Conservation (phyloP, 148 eudicot genomes). For the Heliosperma pusillum region DNA sequence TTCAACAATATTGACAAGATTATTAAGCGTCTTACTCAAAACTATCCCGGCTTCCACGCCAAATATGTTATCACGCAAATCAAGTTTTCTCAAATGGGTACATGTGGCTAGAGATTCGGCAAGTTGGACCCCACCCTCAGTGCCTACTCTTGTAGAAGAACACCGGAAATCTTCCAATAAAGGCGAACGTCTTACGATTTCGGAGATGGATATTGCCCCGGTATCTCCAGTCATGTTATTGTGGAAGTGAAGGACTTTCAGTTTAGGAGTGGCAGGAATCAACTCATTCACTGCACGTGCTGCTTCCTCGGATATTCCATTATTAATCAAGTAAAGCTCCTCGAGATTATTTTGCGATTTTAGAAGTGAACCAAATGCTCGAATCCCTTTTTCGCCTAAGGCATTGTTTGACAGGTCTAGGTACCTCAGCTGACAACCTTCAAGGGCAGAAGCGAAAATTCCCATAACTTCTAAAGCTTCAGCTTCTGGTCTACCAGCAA, state of each 20-base stretch:
- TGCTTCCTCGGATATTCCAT: conserved; percentile 73
- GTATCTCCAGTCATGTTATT: conserved; percentile 73
- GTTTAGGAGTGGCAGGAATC: conserved; percentile 50
- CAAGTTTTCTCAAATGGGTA: conserved; percentile 43
- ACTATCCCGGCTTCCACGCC: conserved; percentile 60
- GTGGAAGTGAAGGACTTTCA: conserved; percentile 57
- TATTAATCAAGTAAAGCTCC: conserved; percentile 68
- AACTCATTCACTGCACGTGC: conserved; percentile 52
- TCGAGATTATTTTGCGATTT: conserved; percentile 58
- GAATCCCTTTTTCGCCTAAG: conserved; percentile 72
- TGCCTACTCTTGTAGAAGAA: conserved; percentile 60
- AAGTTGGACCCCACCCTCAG: conserved; percentile 58
- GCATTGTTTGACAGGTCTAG: conserved; percentile 71
- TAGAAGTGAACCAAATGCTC: conserved; percentile 55
- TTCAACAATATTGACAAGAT: conserved; percentile 38
- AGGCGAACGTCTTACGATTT: conserved; percentile 46
- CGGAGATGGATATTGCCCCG: conserved; percentile 57
- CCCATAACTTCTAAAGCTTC: conserved; percentile 74
- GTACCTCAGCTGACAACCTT: conserved; percentile 43
- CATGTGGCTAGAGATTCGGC: conserved; percentile 45
- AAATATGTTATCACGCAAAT: conserved; percentile 68
- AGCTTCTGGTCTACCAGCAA: conserved; percentile 65
- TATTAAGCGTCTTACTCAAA: conserved; percentile 39
- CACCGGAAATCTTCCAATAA: conserved; percentile 56
- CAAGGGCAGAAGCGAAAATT: conserved; percentile 55